These are phyloP conservation scores for Nakazawaea siamensis DNA, from an alignment of 805 yeast genomes.

Conservation along the genomic window DNA sequence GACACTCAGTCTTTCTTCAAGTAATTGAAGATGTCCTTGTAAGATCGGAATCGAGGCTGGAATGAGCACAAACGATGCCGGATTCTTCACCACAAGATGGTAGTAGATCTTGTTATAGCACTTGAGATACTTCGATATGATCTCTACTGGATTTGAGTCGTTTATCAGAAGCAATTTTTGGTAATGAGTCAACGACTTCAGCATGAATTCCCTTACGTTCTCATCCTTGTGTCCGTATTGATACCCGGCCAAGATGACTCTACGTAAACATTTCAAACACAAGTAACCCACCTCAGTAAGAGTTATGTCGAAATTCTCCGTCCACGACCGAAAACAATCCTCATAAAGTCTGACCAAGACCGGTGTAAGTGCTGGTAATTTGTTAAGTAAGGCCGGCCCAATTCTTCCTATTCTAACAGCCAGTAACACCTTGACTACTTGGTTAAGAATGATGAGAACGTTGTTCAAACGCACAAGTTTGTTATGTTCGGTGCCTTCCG, in stretches of 20 bases:
- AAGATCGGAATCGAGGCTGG: conserved; percentile 56
- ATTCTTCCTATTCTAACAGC: conserved; percentile 79
- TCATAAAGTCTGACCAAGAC: conserved; percentile 52
- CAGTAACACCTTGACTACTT: conserved; percentile 65
- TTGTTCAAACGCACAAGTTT: conserved; percentile 54
- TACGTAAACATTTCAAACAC: conserved; percentile 64
- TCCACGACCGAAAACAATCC: conserved; percentile 58
- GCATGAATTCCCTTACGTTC: conserved; percentile 54
- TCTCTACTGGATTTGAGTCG: conserved; percentile 36
- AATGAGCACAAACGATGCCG: conserved; percentile 63
- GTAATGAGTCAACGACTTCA: conserved; percentile 48
- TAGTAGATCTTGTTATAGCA: conserved; percentile 71
- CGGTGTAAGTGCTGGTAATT: conserved; percentile 56
- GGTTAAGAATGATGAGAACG: conserved; percentile 60
- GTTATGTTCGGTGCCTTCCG: conserved; percentile 31
- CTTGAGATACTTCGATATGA: conserved; percentile 62
- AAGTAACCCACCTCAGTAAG: conserved; percentile 71
- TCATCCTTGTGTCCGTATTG: conserved; percentile 58
- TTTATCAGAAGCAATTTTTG: conserved; percentile 46
- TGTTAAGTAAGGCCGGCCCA: conserved; percentile 66
- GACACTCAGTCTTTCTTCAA: conserved; percentile 56
- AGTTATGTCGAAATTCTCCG: conserved; percentile 36
- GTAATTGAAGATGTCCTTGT: conserved; percentile 47
- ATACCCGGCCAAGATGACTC: conserved; percentile 70
- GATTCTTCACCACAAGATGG: conserved; percentile 47